Base-by-base conservation (phyloP, 176 grass and related monocot species). In the Avena atlantica region DNA sequence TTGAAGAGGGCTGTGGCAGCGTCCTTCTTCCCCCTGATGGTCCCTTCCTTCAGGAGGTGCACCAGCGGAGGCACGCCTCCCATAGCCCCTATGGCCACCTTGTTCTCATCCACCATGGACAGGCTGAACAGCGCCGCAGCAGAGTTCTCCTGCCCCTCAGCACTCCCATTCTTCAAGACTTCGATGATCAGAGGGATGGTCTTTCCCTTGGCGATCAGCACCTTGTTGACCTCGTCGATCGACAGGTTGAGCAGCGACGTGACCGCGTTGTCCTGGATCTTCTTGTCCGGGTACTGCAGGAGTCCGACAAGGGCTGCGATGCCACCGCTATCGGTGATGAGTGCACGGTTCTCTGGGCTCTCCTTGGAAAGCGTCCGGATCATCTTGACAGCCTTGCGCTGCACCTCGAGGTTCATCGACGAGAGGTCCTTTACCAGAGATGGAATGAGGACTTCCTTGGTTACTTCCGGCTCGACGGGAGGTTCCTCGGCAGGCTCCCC, bases 1-100 rank as follows among this genome's bases (percentile, higher is more conserved):
- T 95, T 95, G 50, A 95, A 95, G 40, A 95, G 82, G 8, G 93
- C 88, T 16, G 93, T 92, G 65, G 80, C 84, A 31, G 93, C 93
- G 49, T 95, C 93, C 45, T 92, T 95, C 80, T 95, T 95, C 25
- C 93, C 93, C 63, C 90, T 81, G 6, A 91, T 87, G 10, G 93
- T 92, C 15, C 93, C 93, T 0, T 87, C 73, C 59, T 74, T 72
- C 2, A 95, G 65, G 40, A 95, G 90, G 29, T 82, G n/a, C 8
- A 92, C 86, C 71, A 95, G 74, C 11, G 93, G 90, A 69, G 83
- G 37, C 69, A 95, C 83, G 13, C 90, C 93, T 0, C 91, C 89
- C n/a, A 89, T 12, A 20, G 52, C 37, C 40, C 90, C 93, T 53
- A 92, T 95, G 6, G 67, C 49, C 0, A 64, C 83, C 86, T 91